Evolutionary conservation across 225 moss, liverwort and hornwort species (phyloP), one percentile per base, ranked within the genome.

Genomic region (Sphagnum contortum): DNA sequence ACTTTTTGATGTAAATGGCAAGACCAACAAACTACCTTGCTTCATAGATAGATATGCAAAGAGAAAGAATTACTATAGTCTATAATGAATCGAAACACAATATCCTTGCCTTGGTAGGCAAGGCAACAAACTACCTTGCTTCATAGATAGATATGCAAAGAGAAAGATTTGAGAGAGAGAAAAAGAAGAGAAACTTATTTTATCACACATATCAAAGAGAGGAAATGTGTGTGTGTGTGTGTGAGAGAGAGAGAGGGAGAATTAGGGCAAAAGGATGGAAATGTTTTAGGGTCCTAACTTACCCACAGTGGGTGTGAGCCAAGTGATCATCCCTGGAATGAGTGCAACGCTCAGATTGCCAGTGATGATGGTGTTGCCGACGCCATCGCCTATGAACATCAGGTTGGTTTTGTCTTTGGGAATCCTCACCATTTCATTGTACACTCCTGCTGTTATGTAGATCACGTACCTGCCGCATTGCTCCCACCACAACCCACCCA

Each of bases 231-330:
- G 57, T 46, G 29, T 29, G 29, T n/a, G n/a, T n/a, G n/a, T n/a
- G n/a, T n/a, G n/a, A n/a, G n/a, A n/a, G n/a, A 29, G 29, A 29
- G 0, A 29, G 29, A 29, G 29, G 1, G 29, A 29, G 29, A 29
- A 29, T 29, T 29, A 29, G 29, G 29, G 29, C 29, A 29, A 29
- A 29, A 29, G 29, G 29, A 29, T 29, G 29, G 29, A 29, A 29
- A 29, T 29, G 29, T 29, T 29, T 29, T 29, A 1, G 1, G 0
- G 29, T 0, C 29, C 29, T 29, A 29, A 57, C 88, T 78, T 50
- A 88, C 91, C 91, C 4, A 95, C 94, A 12, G 94, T 89, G 55
- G 89, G 87, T 47, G 91, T 86, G 60, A 80, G 80, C 71, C 81
- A 91, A 44, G 94, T 95, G 62, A 82, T 78, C 48, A 80, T 66